Conservation (phyloP, 805 yeast species). For the Ogataea philodendri region DNA sequence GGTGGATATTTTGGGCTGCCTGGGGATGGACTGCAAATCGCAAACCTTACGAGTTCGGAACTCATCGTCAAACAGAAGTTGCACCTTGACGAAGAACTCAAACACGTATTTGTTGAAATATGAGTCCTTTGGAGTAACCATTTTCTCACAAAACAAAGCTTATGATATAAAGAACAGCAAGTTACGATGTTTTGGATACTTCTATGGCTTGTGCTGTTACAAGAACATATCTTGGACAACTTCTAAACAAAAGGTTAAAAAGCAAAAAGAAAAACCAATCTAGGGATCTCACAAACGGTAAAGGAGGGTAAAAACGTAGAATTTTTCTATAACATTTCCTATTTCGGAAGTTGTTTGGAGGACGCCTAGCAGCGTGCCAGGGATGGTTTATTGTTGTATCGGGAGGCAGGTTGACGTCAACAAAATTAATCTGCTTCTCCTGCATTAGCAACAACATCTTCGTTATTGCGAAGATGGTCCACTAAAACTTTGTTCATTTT, state of each 20-base stretch:
- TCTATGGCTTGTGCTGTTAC: neutral
- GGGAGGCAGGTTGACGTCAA: slow-evolving; percentile 41
- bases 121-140: slow-evolving; percentile 8
- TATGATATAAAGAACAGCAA: neutral
- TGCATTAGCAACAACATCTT: slow-evolving; percentile 4
- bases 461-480: slow-evolving; percentile 43
- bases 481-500: slow-evolving; percentile 55
- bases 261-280: slow-evolving; percentile 8
- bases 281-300: slow-evolving; percentile 8
- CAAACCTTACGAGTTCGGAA: slow-evolving; percentile 20
- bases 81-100: slow-evolving; percentile 28
- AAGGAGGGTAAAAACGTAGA: slow-evolving; percentile 8
- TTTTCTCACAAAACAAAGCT: slow-evolving; percentile 2
- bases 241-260: slow-evolving; percentile 2
- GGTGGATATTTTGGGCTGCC: slow-evolving; percentile 19
- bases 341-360: slow-evolving; percentile 2
- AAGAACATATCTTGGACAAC: slow-evolving; percentile 1
- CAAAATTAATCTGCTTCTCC: slow-evolving; percentile 3
- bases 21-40: slow-evolving; percentile 21
- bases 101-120: slow-evolving; percentile 23
- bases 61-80: slow-evolving; percentile 26
- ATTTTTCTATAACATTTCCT: slow-evolving; percentile 7
- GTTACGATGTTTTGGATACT: neutral
- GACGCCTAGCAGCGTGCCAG: neutral
- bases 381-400: slow-evolving; percentile 12